phyloP scores from a whole-genome alignment of 495 filamentous ascomycete species.

The Astrothelium macrocarpum region DNA sequence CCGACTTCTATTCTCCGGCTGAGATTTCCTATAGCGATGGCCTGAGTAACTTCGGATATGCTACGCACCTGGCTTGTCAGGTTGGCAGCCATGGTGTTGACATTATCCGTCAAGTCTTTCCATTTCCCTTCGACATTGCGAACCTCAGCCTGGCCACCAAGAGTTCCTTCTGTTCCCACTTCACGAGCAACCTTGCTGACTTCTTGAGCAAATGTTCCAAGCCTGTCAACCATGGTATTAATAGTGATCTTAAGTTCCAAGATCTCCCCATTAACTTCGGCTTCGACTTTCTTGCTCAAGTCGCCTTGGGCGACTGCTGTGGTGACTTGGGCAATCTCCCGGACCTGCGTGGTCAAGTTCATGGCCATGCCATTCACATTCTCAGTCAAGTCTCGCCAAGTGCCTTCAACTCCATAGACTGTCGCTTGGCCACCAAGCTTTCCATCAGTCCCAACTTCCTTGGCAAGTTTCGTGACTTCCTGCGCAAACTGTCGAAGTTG shows the following conservation, averaged over 20 bases:
- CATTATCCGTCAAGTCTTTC: conserved; percentile 96
- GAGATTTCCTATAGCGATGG: conserved; percentile 89
- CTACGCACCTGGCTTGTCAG: conserved; percentile 89
- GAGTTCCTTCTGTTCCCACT: conserved; percentile 92
- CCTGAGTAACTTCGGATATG: conserved; percentile 95
- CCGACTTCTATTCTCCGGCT: conserved; percentile 94
- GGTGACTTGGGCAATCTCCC: conserved; percentile 96
- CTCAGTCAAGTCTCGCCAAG: conserved; percentile 93
- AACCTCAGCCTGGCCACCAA: conserved; percentile 93
- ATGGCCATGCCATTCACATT: conserved; percentile 99
- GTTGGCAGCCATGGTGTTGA: conserved; percentile 92
- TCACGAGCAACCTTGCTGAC: conserved; percentile 98
- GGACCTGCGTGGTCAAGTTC: conserved; percentile 95
- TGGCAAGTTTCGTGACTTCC: conserved; percentile 95
- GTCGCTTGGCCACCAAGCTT: conserved; percentile 92
- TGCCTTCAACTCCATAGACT: conserved; percentile 94
- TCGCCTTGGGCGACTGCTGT: conserved; percentile 94
- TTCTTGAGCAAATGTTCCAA: conserved; percentile 94
- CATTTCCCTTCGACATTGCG: conserved; percentile 98
- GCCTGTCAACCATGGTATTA: conserved; percentile 97
- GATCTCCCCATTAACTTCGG: conserved; percentile 94
- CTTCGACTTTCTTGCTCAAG: conserved; percentile 88
- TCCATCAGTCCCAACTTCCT: conserved; percentile 95
- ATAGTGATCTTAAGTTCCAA: conserved; percentile 92
- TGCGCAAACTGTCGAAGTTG: conserved; percentile 94